Base-by-base conservation (phyloP, 2,329 filamentous ascomycete species). In the Myriosclerotinia scirpicola region DNA sequence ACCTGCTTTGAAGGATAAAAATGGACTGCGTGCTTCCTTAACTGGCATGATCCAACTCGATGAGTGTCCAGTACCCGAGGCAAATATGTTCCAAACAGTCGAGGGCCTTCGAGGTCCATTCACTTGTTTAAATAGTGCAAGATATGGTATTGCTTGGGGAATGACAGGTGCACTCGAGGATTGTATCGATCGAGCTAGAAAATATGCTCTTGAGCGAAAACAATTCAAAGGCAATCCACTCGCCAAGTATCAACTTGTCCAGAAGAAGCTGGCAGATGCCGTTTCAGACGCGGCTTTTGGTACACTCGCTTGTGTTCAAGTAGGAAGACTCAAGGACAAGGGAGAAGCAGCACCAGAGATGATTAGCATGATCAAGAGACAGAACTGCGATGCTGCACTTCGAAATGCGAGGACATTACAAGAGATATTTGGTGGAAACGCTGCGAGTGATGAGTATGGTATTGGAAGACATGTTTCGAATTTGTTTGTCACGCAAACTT, bases 21-120 rank as follows among this genome's bases (percentile, higher is more conserved):
- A 91, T 69, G 95, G 93, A 1, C 86, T 99, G 42, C 85, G 95
- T 67, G 95, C 95, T 15, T 96, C 92, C 15, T 90, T 97, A 70
- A 99, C 95, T 0, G 95, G 95, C 67, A 98, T 98, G 95, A 97
- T 99, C 71, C 93, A 97, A 73, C 85, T 99, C 76, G 94, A 97
- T 71, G 88, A 90, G 70, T 93, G 91, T 71, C 94, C 95, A 0
- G 92, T 99, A 0, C 89, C 93, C 0, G 87, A 89, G 71, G 91
- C 87, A 73, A 97, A 97, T 80, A 96, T 99, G 93, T 93, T 99
- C 74, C 93, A 93, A 0, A 86, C 91, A 1, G 85, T 97, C 6
- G 91, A 97, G 77, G 95, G 95, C 6, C 83, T 99, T 42, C 85
- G 81, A 68, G 95, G 95, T 0, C 95, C 95, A 3, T 99, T 99